Evolutionary conservation across 1,284 basidiomycete species (phyloP), one percentile per base, ranked within the genome.

Genomic region (Puccinia coronata): DNA sequence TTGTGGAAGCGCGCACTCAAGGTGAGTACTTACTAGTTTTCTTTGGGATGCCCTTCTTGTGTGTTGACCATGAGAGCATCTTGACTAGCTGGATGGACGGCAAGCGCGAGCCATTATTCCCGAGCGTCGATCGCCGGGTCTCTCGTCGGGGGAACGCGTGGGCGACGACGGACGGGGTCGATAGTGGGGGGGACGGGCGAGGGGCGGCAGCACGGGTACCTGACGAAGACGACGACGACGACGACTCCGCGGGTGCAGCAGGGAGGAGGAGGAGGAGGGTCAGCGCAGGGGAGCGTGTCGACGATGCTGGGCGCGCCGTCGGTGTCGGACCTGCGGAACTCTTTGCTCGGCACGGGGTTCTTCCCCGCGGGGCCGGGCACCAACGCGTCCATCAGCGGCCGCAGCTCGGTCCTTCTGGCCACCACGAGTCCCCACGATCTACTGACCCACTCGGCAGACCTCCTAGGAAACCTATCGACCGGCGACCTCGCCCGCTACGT

Each of bases 291-390:
- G 20, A 72, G 47, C 55, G 16, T 55, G 3, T 53, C 70, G 43
- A 72, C 49, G 1, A 31, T 51, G 12, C 18, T 25, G 8, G 25
- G 39, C 14, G 20, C 51, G 31, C 49, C 71, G 14, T 75, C 73
- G 20, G 73, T 75, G n/a, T 75, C 73, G 3, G 73, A 61, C 47
- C 57, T 75, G 12, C 23, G 57, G 6, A 75, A 63, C 8, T 75
- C 73, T 14, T 57, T 75, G 20, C 12, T 75, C 9, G 73, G 73
- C 6, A 34, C 57, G 8, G 73, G 73, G 14, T 72, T 72, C 34
- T 55, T 53, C 12, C 67, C 25, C 39, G 2, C 25, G 14, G 18
- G 1, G 1, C 36, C 31, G 6, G 51, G 28, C 28, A 55, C 53
- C 2, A 20, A 51, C 28, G 20, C 28, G 16, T 51, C 51, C 2